These are phyloP conservation scores for Penicillium brasilianum DNA, from an alignment of 2,329 filamentous ascomycete species.

Conservation along the genomic window DNA sequence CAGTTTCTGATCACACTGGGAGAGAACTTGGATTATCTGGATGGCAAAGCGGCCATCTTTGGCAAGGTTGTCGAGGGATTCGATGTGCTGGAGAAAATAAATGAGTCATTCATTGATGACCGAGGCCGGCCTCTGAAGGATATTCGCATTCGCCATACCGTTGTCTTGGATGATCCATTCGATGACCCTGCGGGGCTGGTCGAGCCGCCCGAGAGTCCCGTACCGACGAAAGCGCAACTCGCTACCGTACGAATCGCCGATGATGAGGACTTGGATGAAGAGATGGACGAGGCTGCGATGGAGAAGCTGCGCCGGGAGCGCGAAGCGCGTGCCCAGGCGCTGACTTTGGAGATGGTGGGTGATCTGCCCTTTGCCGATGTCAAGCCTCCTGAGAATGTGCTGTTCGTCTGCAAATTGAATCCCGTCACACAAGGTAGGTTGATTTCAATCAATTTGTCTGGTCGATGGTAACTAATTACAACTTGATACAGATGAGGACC, in stretches of 20 bases:
- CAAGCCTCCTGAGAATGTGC: constrained; percentile 92
- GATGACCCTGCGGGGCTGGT: constrained; percentile 77
- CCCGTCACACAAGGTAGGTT: constrained; percentile 77
- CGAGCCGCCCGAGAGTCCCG: constrained; percentile 78
- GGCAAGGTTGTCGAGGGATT: constrained; percentile 96
- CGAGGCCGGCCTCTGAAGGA: constrained; percentile 88
- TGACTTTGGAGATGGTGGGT: constrained; percentile 97
- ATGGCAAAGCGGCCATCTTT: constrained; percentile 94
- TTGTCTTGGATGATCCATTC: constrained; percentile 90
- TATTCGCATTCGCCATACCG: constrained; percentile 91
- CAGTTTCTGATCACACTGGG: constrained; percentile 94
- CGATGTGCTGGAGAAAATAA: constrained; percentile 91
- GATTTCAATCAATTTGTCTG: neutral
- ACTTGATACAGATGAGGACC: constrained; percentile 71
- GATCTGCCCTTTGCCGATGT: constrained; percentile 97
- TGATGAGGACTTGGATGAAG: constrained; percentile 78
- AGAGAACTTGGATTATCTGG: constrained; percentile 85
- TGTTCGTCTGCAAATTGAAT: constrained; percentile 98
- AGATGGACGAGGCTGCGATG: constrained; percentile 78
- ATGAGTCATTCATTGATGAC: constrained; percentile 83
- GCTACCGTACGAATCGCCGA: constrained; percentile 91
- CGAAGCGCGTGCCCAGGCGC: constrained; percentile 88
- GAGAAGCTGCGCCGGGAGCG: constrained; percentile 83
- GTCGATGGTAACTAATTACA: neutral
- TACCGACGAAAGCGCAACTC: constrained; percentile 82